Evolutionary conservation across 495 filamentous ascomycete species (phyloP).

Genomic region (Penicillium nucicola): DNA sequence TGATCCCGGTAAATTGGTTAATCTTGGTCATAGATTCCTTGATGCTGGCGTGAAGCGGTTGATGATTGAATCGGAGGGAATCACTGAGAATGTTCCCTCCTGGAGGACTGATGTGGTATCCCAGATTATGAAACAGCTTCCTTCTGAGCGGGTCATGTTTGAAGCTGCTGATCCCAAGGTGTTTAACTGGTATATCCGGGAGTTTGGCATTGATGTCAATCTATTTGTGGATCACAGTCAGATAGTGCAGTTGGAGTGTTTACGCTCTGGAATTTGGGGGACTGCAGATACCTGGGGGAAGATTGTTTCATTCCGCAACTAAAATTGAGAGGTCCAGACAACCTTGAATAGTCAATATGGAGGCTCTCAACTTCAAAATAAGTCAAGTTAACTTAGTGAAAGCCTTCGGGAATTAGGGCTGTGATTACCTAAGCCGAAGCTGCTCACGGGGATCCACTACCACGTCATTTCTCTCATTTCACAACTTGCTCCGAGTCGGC

Average conservation of each 20-base stretch:
- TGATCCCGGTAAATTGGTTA: conserved; percentile 50
- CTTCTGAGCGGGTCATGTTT: conserved; percentile 57
- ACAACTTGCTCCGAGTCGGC: too few species aligned
- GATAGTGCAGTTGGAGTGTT: conserved; percentile 54
- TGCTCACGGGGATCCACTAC: too few species aligned
- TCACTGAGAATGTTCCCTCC: conserved; percentile 55
- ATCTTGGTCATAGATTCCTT: conserved; percentile 49
- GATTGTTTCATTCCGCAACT: conserved; percentile 45
- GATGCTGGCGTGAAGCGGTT: conserved; percentile 54
- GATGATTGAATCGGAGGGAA: conserved; percentile 63
- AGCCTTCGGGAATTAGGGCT: too few species aligned
- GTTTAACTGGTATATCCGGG: conserved; percentile 58
- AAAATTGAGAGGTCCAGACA: too few species aligned
- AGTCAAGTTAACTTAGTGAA: too few species aligned
- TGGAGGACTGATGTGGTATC: conserved; percentile 59
- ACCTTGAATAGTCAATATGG: too few species aligned
- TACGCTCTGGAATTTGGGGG: conserved; percentile 56
- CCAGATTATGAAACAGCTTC: conserved; percentile 52
- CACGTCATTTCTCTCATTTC: too few species aligned
- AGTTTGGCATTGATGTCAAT: conserved; percentile 60
- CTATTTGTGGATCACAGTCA: conserved; percentile 60
- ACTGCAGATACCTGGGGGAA: conserved; percentile 57
- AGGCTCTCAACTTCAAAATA: too few species aligned
- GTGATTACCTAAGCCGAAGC: too few species aligned
- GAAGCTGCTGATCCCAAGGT: conserved; percentile 58